phyloP scores from a whole-genome alignment of 2,329 filamentous ascomycete genomes.

The Hypomyces rosellus region DNA sequence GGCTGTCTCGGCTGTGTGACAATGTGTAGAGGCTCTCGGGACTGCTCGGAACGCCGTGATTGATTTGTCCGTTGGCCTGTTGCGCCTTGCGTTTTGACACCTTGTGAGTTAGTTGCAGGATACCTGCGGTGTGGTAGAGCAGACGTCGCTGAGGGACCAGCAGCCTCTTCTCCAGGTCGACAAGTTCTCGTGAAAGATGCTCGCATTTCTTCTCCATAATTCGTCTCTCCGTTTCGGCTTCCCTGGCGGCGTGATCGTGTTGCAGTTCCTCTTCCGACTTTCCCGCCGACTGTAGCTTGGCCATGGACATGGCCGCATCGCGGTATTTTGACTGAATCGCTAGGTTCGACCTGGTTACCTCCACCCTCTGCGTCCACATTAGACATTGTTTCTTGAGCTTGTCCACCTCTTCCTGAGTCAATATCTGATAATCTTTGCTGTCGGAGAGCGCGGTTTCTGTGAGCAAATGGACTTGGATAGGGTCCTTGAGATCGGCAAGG shows the following conservation, averaged over 20 bases:
- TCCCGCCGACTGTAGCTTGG: constrained; percentile 67
- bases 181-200: constrained; percentile 73
- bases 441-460: constrained; percentile 91
- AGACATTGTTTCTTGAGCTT: constrained; percentile 81
- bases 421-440: constrained; percentile 74
- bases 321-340: constrained; percentile 88
- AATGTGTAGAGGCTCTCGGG: constrained; percentile 71
- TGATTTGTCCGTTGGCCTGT: constrained; percentile 34
- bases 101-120: constrained; percentile 84
- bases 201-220: constrained; percentile 77
- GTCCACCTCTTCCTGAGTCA: constrained; percentile 90
- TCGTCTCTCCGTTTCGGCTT: constrained; percentile 68
- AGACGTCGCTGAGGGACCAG: constrained; percentile 70
- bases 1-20: constrained; percentile 53
- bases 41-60: constrained; percentile 62
- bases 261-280: constrained; percentile 40
- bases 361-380: constrained; percentile 67
- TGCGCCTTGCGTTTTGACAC: constrained; percentile 53
- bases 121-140: constrained; percentile 84
- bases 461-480: constrained; percentile 81
- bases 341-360: constrained; percentile 74
- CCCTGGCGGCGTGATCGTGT: constrained; percentile 43
- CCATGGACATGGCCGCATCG: constrained; percentile 84
- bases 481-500: constrained; percentile 59
- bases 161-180: constrained; percentile 68